Evolutionary conservation across 2,329 filamentous ascomycete genomes (phyloP), one percentile per base, ranked within the genome.

Genomic region (Chalara sp.): DNA sequence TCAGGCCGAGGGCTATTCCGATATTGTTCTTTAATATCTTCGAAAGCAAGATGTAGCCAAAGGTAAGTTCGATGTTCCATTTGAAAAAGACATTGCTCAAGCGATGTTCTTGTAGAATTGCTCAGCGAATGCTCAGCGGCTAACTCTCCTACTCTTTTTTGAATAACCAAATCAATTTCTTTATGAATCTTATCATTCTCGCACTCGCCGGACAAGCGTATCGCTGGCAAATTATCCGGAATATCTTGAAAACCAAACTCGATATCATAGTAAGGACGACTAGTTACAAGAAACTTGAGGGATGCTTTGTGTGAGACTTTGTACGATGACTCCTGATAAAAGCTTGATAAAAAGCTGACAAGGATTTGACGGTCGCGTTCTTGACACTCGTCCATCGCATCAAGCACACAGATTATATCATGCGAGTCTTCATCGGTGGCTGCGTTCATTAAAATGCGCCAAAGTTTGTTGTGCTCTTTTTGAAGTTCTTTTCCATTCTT

Each of bases 341-440:
- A 42, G 3, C 40, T 13, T 5, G 33, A 41, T 1, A 52, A 8
- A 5, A 13, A 32, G 28, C 12, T 12, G 32, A 52, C 33, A 5
- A 52, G 28, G 5, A n/a, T 30, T 12, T 41, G 6, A 29, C 46
- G 13, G 6, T n/a, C 46, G 5, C 29, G 13, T 12, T 29, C 13
- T 33, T 44, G 8, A 51, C 53, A 56, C 35, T 72, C 68, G 46
- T 74, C 71, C 1, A 73, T 54, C 1, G 67, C 70, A 57, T 73
- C 70, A 5, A 73, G 53, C 1, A 73, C 63, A 7, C 68, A 54
- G 1, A 68, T 59, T 0, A 72, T 42, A 28, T 61, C 47, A 1
- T 63, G 67, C 2, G 65, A 55, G 12, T 57, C 32, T 0, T 57
- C 49, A 49, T 69, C 65, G 45, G 43, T 41, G 5, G 56, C 50